phyloP scores from a whole-genome alignment of 257 asterid genomes.

The Osmanthus fragrans region DNA sequence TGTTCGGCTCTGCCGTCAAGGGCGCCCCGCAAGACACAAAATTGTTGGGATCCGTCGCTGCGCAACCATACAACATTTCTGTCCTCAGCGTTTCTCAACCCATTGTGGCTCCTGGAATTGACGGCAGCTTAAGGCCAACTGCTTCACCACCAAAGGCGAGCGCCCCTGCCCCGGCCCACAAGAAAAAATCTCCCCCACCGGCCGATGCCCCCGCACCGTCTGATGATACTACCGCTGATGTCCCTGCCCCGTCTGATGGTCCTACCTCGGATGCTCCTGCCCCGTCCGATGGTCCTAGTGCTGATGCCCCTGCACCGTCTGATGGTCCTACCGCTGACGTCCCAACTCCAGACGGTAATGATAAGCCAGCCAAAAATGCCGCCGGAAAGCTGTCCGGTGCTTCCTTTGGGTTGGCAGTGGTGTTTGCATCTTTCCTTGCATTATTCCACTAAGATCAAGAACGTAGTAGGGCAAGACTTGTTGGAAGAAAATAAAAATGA shows the following conservation, averaged over 20 bases:
- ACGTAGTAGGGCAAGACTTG: background rate
- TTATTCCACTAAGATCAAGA: slow-evolving; percentile 21
- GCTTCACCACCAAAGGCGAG: slow-evolving; percentile 36
- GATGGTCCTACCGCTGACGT: background rate
- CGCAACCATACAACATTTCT: slow-evolving; percentile 62
- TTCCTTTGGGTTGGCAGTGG: slow-evolving; percentile 30
- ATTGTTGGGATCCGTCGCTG: slow-evolving; percentile 35
- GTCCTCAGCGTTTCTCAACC: slow-evolving; percentile 51
- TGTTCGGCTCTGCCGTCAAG: slow-evolving; percentile 58
- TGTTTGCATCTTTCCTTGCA: slow-evolving; percentile 24
- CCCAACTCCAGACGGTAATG: background rate
- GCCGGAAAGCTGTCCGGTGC: slow-evolving; percentile 23
- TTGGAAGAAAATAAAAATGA: background rate
- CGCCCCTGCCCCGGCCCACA: slow-evolving; percentile 20
- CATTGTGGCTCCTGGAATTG: slow-evolving; percentile 60
- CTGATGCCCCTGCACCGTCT: slow-evolving; percentile 7
- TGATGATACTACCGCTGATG: slow-evolving; percentile 6
- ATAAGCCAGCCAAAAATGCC: background rate
- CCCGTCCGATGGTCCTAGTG: slow-evolving; percentile 15
- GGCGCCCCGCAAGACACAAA: slow-evolving; percentile 37
- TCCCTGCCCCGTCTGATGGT: slow-evolving; percentile 21
- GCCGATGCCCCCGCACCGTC: slow-evolving; percentile 28
- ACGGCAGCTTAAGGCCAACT: slow-evolving; percentile 21
- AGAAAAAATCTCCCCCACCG: slow-evolving; percentile 21
- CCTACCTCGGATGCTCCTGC: background rate